phyloP scores from a whole-genome alignment of 805 yeast genomes.

The Brettanomyces naardenensis region DNA sequence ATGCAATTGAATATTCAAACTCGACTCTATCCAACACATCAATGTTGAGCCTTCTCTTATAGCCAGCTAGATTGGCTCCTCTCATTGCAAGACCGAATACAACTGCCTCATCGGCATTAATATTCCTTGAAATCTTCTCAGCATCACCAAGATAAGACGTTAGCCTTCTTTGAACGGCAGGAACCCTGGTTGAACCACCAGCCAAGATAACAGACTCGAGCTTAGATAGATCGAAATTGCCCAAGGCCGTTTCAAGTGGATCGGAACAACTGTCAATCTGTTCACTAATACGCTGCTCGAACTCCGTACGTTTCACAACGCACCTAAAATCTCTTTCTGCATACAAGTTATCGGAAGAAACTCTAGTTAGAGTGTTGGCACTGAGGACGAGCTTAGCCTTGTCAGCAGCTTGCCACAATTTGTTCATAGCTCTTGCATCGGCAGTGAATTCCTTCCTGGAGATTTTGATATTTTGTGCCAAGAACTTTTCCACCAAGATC shows the following conservation, averaged over 20 bases:
- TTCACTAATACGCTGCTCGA: conserved; percentile 46
- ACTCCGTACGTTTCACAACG: conserved; percentile 66
- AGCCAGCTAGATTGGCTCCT: conserved; percentile 67
- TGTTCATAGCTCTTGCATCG: conserved; percentile 53
- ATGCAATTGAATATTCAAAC: neutral
- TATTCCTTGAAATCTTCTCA: conserved; percentile 51
- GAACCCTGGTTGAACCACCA: conserved; percentile 91
- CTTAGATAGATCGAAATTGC: conserved; percentile 16
- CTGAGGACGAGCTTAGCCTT: conserved; percentile 81
- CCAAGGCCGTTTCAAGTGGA: conserved; percentile 50
- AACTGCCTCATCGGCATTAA: conserved; percentile 93
- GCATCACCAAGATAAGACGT: conserved; percentile 48
- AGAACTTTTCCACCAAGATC: conserved; percentile 52
- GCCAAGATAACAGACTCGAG: conserved; percentile 59
- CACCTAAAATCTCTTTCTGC: conserved; percentile 70
- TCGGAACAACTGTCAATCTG: conserved; percentile 35
- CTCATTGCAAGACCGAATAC: conserved; percentile 84
- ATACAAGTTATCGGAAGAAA: conserved; percentile 67
- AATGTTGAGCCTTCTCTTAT: conserved; percentile 57
- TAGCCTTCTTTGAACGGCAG: conserved; percentile 67
- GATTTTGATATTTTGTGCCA: conserved; percentile 16
- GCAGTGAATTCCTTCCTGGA: conserved; percentile 23
- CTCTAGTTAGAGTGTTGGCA: conserved; percentile 76
- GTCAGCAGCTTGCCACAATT: conserved; percentile 77
- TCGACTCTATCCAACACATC: conserved; percentile 2